Evolutionary conservation across 495 filamentous ascomycete species (phyloP).

Genomic region (Xylaria flabelliformis): DNA sequence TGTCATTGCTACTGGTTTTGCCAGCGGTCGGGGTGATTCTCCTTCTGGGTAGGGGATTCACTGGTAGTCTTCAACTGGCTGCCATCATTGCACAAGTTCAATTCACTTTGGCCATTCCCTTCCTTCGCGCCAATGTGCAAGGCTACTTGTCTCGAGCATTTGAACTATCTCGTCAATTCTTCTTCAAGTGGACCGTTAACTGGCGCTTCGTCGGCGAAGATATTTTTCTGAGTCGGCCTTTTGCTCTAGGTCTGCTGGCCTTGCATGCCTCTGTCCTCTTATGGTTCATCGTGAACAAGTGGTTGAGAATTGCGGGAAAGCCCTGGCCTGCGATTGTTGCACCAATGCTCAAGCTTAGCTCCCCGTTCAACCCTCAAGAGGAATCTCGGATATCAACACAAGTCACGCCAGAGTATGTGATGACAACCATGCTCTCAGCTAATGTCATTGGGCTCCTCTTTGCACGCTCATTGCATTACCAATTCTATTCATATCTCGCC

Average conservation of each 20-base stretch:
- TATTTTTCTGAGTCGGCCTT: conserved; percentile 75
- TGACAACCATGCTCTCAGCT: conserved; percentile 79
- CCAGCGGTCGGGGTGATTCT: conserved; percentile 79
- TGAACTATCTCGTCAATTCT: conserved; percentile 84
- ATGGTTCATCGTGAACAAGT: conserved; percentile 62
- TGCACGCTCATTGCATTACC: conserved; percentile 91
- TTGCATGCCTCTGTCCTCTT: conserved; percentile 71
- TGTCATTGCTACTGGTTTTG: conserved; percentile 82
- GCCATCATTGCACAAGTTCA: conserved; percentile 76
- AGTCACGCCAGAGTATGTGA: conserved; percentile 75
- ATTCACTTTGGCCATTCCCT: conserved; percentile 77
- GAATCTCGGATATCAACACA: conserved; percentile 60
- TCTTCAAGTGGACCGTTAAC: conserved; percentile 99
- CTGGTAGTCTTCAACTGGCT: conserved; percentile 67
- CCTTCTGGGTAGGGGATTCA: conserved; percentile 70
- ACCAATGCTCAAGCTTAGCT: conserved; percentile 59
- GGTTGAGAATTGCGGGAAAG: conserved; percentile 55
- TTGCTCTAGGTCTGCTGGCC: conserved; percentile 70
- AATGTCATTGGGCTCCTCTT: conserved; percentile 88
- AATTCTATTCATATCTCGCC: conserved; percentile 93
- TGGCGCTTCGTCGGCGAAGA: conserved; percentile 92
- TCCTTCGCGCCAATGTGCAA: conserved; percentile 67
- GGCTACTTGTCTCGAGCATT: conserved; percentile 85
- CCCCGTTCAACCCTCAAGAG: conserved; percentile 59
- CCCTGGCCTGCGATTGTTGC: conserved; percentile 53